Evolutionary conservation across 176 grass and related monocot species (phyloP).

Genomic region (Thinopyrum elongatum): DNA sequence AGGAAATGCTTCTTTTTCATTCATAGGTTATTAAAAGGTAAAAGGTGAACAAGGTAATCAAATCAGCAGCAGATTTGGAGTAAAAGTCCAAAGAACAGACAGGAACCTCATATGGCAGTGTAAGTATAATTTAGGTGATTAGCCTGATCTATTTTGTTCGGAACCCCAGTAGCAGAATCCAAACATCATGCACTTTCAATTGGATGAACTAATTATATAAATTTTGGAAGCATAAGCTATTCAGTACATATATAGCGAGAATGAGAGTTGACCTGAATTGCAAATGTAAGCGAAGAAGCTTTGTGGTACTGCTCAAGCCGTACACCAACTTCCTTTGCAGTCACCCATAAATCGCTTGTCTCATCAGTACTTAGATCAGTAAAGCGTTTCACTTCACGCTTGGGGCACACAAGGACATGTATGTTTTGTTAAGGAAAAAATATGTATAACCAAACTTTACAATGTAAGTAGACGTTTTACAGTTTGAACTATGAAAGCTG

Average conservation of each 20-base stretch:
- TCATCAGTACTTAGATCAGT: slow-evolving; percentile 77
- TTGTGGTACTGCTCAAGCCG: slow-evolving; percentile 73
- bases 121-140: not conserved
- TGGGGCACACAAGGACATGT: slow-evolving; percentile 91
- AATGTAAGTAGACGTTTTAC: not conserved
- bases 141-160: not conserved
- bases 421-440: slow-evolving; percentile 56
- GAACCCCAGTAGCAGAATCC: not conserved
- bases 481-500: not conserved
- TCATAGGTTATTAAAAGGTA: not conserved
- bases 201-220: not conserved
- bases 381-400: slow-evolving; percentile 79
- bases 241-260: not conserved
- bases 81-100: not conserved
- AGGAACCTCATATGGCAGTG: not conserved
- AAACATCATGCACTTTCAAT: not conserved
- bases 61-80: not conserved
- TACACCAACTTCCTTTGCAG: slow-evolving; percentile 77
- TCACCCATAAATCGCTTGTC: slow-evolving; percentile 73
- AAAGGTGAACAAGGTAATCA: slow-evolving; percentile 16
- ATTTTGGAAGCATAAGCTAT: slow-evolving; percentile 1
- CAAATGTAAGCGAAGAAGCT: slow-evolving; percentile 84
- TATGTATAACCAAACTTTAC: not conserved
- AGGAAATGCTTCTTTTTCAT: not conserved
- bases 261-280: slow-evolving; percentile 60